phyloP scores from a whole-genome alignment of 768 basidiomycete species.

The Antrodiella citrinella region DNA sequence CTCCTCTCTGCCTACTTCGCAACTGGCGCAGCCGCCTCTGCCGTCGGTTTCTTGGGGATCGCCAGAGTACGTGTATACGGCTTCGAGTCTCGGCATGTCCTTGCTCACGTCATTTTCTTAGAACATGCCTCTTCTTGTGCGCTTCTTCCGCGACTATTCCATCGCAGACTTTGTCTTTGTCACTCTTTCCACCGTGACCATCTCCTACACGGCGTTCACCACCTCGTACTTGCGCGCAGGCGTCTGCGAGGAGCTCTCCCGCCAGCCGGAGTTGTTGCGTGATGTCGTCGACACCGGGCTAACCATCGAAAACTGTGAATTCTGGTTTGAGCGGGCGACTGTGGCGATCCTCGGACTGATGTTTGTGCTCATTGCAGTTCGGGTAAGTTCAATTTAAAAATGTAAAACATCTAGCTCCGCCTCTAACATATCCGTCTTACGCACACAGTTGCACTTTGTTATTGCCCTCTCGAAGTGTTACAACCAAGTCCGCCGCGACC shows the following conservation, averaged over 20 bases:
- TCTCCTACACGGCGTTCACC: constrained; percentile 53
- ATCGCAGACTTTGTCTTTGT: constrained; percentile 73
- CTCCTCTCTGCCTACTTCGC: constrained; percentile 61
- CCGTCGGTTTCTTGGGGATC: constrained; percentile 62
- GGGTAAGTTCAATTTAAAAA: constrained; percentile 38
- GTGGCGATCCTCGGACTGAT: constrained; percentile 50
- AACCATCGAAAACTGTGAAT: constrained; percentile 74
- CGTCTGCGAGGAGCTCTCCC: constrained; percentile 68
- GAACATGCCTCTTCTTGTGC: constrained; percentile 58
- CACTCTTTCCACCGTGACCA: constrained; percentile 46
- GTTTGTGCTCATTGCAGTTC: constrained; percentile 53
- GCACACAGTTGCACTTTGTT: constrained; percentile 61
- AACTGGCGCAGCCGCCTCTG: constrained; percentile 53
- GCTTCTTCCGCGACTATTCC: constrained; percentile 77
- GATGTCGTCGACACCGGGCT: constrained; percentile 65
- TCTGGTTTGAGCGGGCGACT: constrained; percentile 64
- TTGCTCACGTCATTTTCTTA: constrained; percentile 19
- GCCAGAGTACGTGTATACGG: constrained; percentile 40
- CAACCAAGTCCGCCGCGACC: constrained; percentile 35
- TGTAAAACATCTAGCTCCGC: too few relatives aligned
- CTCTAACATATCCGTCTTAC: background rate
- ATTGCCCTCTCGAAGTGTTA: constrained; percentile 65
- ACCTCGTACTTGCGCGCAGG: constrained; percentile 43
- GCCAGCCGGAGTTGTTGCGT: constrained; percentile 68
- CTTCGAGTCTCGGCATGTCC: background rate